Percentiles rank a stretch among this genome's conserved stretches.
phyloP scores from a whole-genome alignment of 495 filamentous ascomycete species.

The Oidiodendron maius region DNA sequence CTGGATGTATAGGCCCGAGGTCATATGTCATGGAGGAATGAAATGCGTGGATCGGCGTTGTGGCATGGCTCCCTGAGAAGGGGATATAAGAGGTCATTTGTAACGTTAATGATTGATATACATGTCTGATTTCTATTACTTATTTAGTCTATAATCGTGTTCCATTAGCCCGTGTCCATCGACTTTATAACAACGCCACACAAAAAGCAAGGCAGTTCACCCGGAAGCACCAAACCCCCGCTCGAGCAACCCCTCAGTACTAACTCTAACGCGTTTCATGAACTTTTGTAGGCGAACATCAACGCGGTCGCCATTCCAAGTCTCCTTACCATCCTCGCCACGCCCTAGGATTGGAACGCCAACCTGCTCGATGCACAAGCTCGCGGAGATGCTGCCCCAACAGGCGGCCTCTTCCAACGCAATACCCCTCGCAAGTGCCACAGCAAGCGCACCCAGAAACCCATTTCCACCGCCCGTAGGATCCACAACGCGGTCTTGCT shows the following conservation, averaged over 20 bases:
- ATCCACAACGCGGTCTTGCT: conserved; percentile 59
- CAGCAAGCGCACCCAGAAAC: conserved; percentile 78
- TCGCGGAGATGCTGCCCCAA: conserved; percentile 79
- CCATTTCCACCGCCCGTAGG: conserved; percentile 95
- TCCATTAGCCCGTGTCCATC: background rate
- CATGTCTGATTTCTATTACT: background rate
- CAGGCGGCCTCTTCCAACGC: conserved; percentile 62
- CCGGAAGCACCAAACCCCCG: background rate
- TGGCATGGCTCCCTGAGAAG: background rate
- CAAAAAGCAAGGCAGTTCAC: background rate
- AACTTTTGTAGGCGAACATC: conserved; percentile 49
- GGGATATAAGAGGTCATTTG: background rate
- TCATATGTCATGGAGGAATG: background rate
- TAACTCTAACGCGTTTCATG: conserved; percentile 20
- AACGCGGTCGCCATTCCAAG: conserved; percentile 67
- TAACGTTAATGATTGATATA: conserved; percentile 15
- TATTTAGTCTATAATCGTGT: conserved; percentile 6
- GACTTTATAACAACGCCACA: background rate
- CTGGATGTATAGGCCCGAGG: too few relatives aligned
- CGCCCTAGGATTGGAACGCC: conserved; percentile 63
- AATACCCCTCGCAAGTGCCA: conserved; percentile 62
- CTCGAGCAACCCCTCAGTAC: background rate
- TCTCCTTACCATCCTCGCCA: conserved; percentile 52
- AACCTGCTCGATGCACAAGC: conserved; percentile 92
- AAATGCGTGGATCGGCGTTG: conserved; percentile 1